These are phyloP conservation scores for Geranomyces michiganensis DNA, from an alignment of 192 early-diverging fungal species.

Conservation along the genomic window DNA sequence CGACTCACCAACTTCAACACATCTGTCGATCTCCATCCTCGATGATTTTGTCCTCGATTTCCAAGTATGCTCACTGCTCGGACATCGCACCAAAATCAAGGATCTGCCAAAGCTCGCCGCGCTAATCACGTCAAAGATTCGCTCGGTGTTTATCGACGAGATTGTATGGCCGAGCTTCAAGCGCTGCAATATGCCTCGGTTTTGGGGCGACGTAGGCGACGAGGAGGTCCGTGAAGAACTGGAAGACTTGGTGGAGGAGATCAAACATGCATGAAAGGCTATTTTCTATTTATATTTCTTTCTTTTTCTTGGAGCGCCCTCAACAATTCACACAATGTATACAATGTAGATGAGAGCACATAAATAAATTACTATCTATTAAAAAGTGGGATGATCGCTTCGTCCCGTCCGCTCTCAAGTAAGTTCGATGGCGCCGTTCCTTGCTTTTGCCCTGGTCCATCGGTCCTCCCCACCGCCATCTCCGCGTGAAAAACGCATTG, in stretches of 20 bases:
- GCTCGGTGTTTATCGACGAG: conserved; percentile 69
- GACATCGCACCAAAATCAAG: conserved; percentile 96
- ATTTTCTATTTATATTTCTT: no score
- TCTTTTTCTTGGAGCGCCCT: no score
- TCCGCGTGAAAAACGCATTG: not conserved
- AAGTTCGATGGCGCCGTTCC: conserved; percentile 18
- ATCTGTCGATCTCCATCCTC: conserved; percentile 53
- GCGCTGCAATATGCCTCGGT: conserved; percentile 32
- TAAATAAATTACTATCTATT: no score
- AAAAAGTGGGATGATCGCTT: no score
- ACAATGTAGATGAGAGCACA: no score
- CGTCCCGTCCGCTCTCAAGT: not conserved
- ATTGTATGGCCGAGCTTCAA: conserved; percentile 77
- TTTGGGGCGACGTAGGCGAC: conserved; percentile 31
- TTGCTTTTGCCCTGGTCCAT: conserved; percentile 12
- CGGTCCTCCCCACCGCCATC: not conserved
- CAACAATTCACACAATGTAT: no score
- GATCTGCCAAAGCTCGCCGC: conserved; percentile 91
- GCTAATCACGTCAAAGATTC: conserved; percentile 74
- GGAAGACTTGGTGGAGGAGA: conserved; percentile 37
- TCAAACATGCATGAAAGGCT: conserved; percentile 31
- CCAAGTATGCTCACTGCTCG: conserved; percentile 85
- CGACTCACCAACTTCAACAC: conserved; percentile 47
- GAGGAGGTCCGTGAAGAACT: conserved; percentile 32
- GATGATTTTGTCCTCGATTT: conserved; percentile 73